Percentiles rank a stretch among this genome's conserved stretches.
Evolutionary conservation across 805 yeast genomes (phyloP).

Genomic region (Monosporozyma siamensis): DNA sequence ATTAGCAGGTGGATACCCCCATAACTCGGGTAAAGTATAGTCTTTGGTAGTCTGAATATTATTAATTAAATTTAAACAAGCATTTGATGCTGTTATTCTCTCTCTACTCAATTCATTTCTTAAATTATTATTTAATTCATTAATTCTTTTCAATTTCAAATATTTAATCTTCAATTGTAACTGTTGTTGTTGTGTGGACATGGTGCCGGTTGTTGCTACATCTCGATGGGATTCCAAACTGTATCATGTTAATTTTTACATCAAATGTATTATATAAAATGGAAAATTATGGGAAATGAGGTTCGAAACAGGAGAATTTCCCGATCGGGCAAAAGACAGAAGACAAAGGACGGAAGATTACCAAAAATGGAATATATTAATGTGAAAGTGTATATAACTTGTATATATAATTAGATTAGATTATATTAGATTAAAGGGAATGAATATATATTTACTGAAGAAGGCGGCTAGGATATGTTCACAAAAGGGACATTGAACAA

Average conservation of each 20-base stretch:
- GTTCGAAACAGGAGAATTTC: no score
- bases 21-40: slow-evolving; percentile 33
- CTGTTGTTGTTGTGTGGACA: slow-evolving; percentile 12
- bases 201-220: neutral
- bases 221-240: no score
- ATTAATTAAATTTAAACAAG: slow-evolving; percentile 39
- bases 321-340: no score
- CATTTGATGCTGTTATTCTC: slow-evolving; percentile 56
- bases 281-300: no score
- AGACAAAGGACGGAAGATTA: no score
- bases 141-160: slow-evolving; percentile 52
- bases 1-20: slow-evolving; percentile 34
- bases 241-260: no score
- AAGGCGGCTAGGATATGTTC: neutral
- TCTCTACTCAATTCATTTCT: slow-evolving; percentile 44
- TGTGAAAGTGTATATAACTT: no score
- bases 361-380: no score
- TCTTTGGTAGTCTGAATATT: slow-evolving; percentile 31
- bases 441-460: no score
- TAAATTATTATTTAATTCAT: slow-evolving; percentile 46
- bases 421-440: no score
- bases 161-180: slow-evolving; percentile 38
- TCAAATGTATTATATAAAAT: no score
- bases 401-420: no score
- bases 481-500: slow-evolving; percentile 9